These are phyloP conservation scores for Brasenia schreberi DNA, from an alignment of 164 flowering plant genomes.

Conservation along the genomic window DNA sequence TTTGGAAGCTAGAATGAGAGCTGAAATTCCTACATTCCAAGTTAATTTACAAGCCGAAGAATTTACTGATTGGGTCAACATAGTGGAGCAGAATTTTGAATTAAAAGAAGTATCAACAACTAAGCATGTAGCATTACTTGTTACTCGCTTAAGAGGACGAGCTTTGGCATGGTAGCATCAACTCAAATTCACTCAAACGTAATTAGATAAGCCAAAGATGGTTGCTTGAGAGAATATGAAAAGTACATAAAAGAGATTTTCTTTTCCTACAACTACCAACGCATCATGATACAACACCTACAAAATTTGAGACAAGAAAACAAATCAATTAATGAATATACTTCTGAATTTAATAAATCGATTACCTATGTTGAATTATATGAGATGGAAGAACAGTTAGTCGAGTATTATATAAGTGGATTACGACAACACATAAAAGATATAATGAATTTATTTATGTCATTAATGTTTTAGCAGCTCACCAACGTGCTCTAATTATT, in stretches of 20 bases:
- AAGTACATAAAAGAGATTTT: not conserved
- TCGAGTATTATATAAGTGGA: not conserved
- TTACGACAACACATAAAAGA: too few species aligned
- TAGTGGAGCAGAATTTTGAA: not conserved
- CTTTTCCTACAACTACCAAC: not conserved
- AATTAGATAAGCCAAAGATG: not conserved
- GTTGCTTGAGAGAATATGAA: not conserved
- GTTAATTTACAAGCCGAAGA: not conserved
- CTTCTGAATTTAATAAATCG: not conserved
- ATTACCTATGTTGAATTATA: not conserved
- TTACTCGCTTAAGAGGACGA: not conserved
- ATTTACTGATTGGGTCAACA: not conserved
- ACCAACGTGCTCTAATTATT: too few species aligned
- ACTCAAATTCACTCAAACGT: not conserved
- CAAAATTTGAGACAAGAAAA: not conserved
- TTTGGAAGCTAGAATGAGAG: not conserved
- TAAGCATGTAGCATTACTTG: not conserved
- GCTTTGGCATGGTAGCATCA: not conserved
- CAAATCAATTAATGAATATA: not conserved
- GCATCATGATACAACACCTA: not conserved
- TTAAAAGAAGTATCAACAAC: not conserved
- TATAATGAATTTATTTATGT: too few species aligned
- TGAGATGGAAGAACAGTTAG: not conserved
- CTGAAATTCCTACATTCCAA: not conserved
- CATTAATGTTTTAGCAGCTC: too few species aligned